Conservation (phyloP, 192 early-diverging fungal genomes). For the Kappamyces sp. region DNA sequence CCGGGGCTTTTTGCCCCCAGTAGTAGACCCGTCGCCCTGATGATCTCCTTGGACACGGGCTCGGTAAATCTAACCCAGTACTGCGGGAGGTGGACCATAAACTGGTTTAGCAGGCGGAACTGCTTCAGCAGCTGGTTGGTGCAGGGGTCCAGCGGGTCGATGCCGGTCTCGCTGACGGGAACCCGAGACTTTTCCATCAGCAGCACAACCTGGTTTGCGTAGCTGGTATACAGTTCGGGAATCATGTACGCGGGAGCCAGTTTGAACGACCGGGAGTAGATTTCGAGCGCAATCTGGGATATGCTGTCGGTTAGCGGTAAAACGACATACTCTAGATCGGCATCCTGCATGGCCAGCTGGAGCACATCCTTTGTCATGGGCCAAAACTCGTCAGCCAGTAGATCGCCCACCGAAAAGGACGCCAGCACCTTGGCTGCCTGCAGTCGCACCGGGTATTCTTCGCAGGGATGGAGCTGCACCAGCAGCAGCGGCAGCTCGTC, state of each 20-base stretch:
- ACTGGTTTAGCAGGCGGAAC: slow-evolving; percentile 51
- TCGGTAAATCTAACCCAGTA: slow-evolving; percentile 48
- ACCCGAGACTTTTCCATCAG: background rate
- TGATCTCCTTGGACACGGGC: slow-evolving; percentile 32
- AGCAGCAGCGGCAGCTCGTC: slow-evolving; percentile 37
- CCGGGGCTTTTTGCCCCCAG: slow-evolving; percentile 13
- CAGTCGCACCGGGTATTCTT: slow-evolving; percentile 25
- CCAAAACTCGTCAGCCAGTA: slow-evolving; percentile 49
- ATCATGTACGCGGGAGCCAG: slow-evolving; percentile 44
- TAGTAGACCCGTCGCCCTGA: slow-evolving; percentile 32
- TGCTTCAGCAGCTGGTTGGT: slow-evolving; percentile 25
- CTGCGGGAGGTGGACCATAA: slow-evolving; percentile 42
- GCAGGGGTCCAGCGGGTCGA: background rate
- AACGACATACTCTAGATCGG: slow-evolving; percentile 19
- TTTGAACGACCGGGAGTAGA: slow-evolving; percentile 42
- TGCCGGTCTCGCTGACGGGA: background rate
- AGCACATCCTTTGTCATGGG: slow-evolving; percentile 30
- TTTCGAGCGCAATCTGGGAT: slow-evolving; percentile 23
- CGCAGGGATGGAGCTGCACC: slow-evolving; percentile 28
- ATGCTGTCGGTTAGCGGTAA: slow-evolving; percentile 19
- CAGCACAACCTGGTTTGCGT: slow-evolving; percentile 3
- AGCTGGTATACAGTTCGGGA: slow-evolving; percentile 41
- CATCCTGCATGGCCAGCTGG: slow-evolving; percentile 30
- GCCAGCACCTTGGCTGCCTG: slow-evolving; percentile 41
- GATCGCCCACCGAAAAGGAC: slow-evolving; percentile 36